phyloP scores from a whole-genome alignment of 768 basidiomycete genomes.

The Boletus patriciae region DNA sequence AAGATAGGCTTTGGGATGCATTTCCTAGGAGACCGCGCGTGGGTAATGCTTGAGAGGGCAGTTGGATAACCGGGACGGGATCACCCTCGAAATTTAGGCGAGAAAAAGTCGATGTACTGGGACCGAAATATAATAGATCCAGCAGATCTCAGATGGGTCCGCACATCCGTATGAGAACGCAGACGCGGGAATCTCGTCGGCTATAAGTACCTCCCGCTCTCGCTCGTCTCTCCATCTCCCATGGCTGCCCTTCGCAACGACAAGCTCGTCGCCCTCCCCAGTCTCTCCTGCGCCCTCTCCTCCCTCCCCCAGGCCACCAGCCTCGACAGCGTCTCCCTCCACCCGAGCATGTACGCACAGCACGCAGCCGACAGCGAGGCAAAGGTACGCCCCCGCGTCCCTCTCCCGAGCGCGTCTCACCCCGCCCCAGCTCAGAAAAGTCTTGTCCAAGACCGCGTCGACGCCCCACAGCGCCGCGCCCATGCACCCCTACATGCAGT shows the following conservation, averaged over 20 bases:
- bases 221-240: background rate
- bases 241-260: slow-evolving; percentile 42
- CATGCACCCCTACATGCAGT: slow-evolving; percentile 35
- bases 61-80: slow-evolving; percentile 11
- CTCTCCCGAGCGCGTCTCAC: slow-evolving; percentile 9
- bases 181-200: background rate
- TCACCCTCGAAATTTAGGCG: slow-evolving; percentile 35
- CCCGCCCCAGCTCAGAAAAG: slow-evolving; percentile 54
- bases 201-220: slow-evolving; percentile 17
- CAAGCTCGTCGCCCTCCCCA: slow-evolving; percentile 71
- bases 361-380: slow-evolving; percentile 72
- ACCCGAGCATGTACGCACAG: slow-evolving; percentile 68
- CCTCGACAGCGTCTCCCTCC: slow-evolving; percentile 62
- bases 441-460: slow-evolving; percentile 52
- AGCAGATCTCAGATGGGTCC: slow-evolving; percentile 26
- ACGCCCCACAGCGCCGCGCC: slow-evolving; percentile 36
- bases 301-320: slow-evolving; percentile 71
- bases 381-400: slow-evolving; percentile 46
- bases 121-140: slow-evolving; percentile 13
- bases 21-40: slow-evolving; percentile 36
- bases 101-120: slow-evolving; percentile 20
- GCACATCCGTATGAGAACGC: slow-evolving; percentile 29
- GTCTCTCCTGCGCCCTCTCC: slow-evolving; percentile 65
- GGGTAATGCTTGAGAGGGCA: slow-evolving; percentile 5
- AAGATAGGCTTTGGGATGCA: slow-evolving; percentile 2